These are phyloP conservation scores for Solanum hybrid DNA, from an alignment of 305 asterid species.

Conservation along the genomic window DNA sequence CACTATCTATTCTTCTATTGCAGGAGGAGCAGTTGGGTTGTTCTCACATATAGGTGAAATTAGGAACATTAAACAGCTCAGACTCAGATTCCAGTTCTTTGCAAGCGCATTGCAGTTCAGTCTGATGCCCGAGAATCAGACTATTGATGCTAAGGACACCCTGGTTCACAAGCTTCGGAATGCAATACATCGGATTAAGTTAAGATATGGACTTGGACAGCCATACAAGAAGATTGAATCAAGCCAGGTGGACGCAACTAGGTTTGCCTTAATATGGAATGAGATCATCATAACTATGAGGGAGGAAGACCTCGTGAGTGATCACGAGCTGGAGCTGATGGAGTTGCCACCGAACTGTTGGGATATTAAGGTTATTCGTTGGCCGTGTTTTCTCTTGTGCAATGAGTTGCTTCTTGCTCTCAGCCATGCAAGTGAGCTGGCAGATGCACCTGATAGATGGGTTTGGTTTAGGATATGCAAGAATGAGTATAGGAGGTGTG, in stretches of 20 bases:
- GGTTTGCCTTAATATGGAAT: conserved; percentile 91
- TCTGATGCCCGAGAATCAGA: conserved; percentile 60
- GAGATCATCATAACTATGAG: conserved; percentile 72
- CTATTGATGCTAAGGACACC: conserved; percentile 29
- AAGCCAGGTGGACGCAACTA: conserved; percentile 78
- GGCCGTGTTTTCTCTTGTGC: conserved; percentile 89
- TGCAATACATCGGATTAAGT: conserved; percentile 64
- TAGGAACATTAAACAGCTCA: conserved; percentile 67
- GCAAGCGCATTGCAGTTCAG: conserved; percentile 96
- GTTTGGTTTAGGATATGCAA: conserved; percentile 76
- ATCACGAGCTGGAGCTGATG: conserved; percentile 66
- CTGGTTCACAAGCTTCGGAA: conserved; percentile 63
- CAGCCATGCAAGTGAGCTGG: conserved; percentile 61
- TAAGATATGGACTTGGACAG: conserved; percentile 84
- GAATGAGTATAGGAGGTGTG: conserved; percentile 86
- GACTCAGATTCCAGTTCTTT: conserved; percentile 87
- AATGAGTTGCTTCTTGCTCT: conserved; percentile 80
- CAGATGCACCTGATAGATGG: conserved; percentile 49
- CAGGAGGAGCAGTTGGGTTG: conserved; percentile 61
- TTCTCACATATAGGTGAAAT: conserved; percentile 88
- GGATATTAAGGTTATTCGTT: conserved; percentile 82
- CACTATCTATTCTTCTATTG: conserved; percentile 51
- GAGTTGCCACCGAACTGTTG: conserved; percentile 91
- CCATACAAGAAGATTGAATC: conserved; percentile 89
- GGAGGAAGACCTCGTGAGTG: conserved; percentile 79